phyloP scores from a whole-genome alignment of 164 flowering plant genomes.

The Vitis riparia region DNA sequence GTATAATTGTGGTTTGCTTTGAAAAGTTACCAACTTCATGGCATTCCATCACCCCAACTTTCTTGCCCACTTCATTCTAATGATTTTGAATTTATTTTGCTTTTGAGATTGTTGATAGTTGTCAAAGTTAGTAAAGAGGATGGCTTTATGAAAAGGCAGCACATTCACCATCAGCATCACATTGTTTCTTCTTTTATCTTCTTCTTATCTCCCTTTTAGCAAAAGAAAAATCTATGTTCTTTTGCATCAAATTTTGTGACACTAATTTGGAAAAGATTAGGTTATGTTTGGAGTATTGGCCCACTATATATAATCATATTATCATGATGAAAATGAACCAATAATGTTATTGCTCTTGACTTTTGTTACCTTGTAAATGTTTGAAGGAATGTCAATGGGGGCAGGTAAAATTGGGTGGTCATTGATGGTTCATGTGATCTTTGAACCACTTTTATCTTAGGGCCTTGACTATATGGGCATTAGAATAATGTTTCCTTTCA shows the following conservation, averaged over 20 bases:
- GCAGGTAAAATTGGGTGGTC: too few species aligned
- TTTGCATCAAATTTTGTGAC: too few species aligned
- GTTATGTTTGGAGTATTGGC: too few species aligned
- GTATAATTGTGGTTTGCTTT: not conserved
- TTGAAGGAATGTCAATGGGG: too few species aligned
- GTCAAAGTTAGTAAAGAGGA: not conserved
- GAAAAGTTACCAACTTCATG: not conserved
- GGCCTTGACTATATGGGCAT: not conserved
- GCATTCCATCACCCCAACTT: not conserved
- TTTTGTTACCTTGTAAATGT: too few species aligned
- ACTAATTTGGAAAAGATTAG: too few species aligned
- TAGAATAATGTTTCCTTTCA: not conserved
- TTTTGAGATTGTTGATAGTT: not conserved
- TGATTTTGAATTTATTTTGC: constrained; percentile 2
- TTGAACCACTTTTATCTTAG: not conserved
- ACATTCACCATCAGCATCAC: too few species aligned
- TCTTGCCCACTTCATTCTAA: not conserved
- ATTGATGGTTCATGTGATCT: too few species aligned
- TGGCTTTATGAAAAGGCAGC: not conserved
- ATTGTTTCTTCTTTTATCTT: not conserved
- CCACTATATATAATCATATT: too few species aligned
- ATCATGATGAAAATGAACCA: too few species aligned
- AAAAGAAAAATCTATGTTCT: too few species aligned
- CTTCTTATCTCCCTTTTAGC: not conserved
- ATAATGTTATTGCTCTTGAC: too few species aligned